A percentile compares a stretch with the other conserved stretches of the same genome.
Evolutionary conservation across 164 flowering plant species (phyloP).

Genomic region (Annona squamosa): DNA sequence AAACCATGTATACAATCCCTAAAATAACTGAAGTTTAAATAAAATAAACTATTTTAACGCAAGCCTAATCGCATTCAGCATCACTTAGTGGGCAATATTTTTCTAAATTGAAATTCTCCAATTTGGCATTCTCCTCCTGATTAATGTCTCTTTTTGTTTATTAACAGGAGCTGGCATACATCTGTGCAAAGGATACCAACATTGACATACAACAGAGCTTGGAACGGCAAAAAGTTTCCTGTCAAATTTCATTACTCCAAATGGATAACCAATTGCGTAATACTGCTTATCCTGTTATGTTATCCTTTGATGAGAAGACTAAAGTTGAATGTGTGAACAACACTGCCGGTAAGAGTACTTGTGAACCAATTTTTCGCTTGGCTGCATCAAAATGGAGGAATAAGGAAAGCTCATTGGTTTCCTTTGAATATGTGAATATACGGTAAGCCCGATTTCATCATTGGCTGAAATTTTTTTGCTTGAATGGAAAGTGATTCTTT

Average conservation of each 20-base stretch:
- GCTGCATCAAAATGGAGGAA: conserved; percentile 78
- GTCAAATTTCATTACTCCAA: conserved; percentile 64
- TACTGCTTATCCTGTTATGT: conserved; percentile 75
- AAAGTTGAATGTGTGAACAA: conserved; percentile 24
- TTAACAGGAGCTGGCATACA: conserved; percentile 80
- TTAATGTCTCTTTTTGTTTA: not conserved
- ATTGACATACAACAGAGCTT: conserved; percentile 60
- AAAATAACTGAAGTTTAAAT: too few relatives aligned
- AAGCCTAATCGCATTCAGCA: too few relatives aligned
- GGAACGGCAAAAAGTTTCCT: conserved; percentile 64
- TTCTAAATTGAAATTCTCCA: too few relatives aligned
- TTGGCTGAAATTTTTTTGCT: not conserved
- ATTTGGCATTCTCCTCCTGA: too few relatives aligned
- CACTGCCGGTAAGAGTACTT: conserved; percentile 26
- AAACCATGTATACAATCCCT: too few relatives aligned
- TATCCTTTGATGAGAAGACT: conserved; percentile 52
- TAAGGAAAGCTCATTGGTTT: conserved; percentile 56
- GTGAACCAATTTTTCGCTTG: conserved; percentile 54
- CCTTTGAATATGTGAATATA: conserved; percentile 66
- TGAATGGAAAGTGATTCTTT: not conserved
- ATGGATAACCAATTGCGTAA: conserved; percentile 73
- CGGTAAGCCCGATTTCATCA: conserved; percentile 35
- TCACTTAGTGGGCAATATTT: too few relatives aligned
- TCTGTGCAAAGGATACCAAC: conserved; percentile 50
- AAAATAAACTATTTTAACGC: too few relatives aligned